A percentile compares a stretch with the other conserved stretches of the same genome.
phyloP scores from a whole-genome alignment of 192 early-diverging fungal species.

The Dissophora globulifera region DNA sequence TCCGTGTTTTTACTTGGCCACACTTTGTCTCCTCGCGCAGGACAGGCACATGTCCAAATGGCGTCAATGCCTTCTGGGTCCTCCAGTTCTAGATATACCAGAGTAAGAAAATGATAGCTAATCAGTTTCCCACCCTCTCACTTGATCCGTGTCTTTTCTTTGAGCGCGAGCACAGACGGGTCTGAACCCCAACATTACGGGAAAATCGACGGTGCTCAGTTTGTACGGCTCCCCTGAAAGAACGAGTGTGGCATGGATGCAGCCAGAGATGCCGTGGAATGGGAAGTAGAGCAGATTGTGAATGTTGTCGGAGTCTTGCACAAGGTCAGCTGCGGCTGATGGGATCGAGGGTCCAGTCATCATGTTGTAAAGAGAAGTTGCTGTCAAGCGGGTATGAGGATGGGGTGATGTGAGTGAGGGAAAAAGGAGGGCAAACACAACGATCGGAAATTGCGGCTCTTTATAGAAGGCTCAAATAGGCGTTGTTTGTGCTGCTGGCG shows the following conservation, averaged over 20 bases:
- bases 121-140: background rate
- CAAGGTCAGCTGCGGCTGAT: constrained; percentile 1
- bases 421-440: no score
- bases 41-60: constrained; percentile 62
- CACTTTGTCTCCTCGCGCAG: constrained; percentile 43
- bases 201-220: constrained; percentile 4
- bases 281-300: constrained; percentile 40
- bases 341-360: background rate
- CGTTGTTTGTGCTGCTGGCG: no score
- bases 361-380: background rate
- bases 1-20: constrained; percentile 13
- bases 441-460: no score
- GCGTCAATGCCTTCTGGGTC: constrained; percentile 51
- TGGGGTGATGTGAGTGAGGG: no score
- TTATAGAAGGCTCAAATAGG: no score
- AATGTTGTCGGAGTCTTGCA: constrained; percentile 20
- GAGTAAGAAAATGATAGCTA: background rate
- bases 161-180: background rate
- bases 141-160: background rate
- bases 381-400: background rate
- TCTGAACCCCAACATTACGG: constrained; percentile 5
- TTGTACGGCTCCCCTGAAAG: constrained; percentile 23
- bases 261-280: constrained; percentile 34
- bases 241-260: constrained; percentile 15
- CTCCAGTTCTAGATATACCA: constrained; percentile 47